Percentiles rank a stretch among this genome's conserved stretches.
Conservation (phyloP, 345 rosid species). For the Punica granatum region DNA sequence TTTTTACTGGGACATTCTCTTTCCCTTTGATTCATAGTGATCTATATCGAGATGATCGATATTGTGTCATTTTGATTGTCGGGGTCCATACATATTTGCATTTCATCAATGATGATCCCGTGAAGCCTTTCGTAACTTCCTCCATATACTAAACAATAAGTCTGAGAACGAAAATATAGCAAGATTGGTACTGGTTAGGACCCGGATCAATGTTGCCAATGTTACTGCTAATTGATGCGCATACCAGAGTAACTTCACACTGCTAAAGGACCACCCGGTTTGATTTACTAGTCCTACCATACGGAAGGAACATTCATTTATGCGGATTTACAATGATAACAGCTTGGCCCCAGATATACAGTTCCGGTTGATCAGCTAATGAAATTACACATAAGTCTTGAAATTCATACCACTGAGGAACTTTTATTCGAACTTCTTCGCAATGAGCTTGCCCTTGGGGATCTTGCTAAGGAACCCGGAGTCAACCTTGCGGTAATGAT, state of each 20-base stretch:
- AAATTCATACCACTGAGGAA: background rate
- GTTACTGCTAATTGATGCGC: background rate
- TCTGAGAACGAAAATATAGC: background rate
- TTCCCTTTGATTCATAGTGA: too few species aligned
- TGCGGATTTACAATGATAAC: background rate
- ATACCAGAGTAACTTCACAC: background rate
- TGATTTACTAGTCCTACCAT: background rate
- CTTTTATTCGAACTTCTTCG: constrained; percentile 58
- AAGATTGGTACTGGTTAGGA: background rate
- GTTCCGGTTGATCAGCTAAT: background rate
- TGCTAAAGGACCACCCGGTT: background rate
- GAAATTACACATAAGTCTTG: background rate
- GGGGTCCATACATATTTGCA: too few species aligned
- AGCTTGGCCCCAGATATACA: background rate
- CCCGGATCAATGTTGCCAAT: background rate
- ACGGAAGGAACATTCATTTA: background rate
- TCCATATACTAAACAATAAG: too few species aligned
- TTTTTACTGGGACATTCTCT: too few species aligned
- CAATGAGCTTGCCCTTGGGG: constrained; percentile 59
- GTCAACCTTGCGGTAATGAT: constrained; percentile 56
- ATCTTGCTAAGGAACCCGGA: constrained; percentile 56
- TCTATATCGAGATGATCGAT: too few species aligned
- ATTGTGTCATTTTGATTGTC: too few species aligned
- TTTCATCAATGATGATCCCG: too few species aligned
- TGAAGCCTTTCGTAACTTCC: too few species aligned